Evolutionary conservation across 2,329 filamentous ascomycete species (phyloP), one percentile per base, ranked within the genome.

Genomic region (Byssochlamys sp.): DNA sequence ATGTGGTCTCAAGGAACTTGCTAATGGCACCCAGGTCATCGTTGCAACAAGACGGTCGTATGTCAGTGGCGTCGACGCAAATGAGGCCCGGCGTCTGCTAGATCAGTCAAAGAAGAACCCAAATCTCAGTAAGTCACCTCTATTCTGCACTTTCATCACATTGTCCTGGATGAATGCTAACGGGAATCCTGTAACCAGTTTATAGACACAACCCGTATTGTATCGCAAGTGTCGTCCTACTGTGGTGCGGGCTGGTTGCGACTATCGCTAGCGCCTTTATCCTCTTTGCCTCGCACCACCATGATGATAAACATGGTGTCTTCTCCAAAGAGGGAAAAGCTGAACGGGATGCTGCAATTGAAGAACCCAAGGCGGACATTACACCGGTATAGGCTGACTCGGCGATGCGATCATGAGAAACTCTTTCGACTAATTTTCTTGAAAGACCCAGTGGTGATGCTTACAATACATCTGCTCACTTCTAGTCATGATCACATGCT

Each of bases 211-310:
- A 82, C 57, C 74, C 74, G 0, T 70, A 79, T 9, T 78, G 77
- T 7, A 65, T 84, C 56, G 78, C 79, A 1, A 77, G 77, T 45
- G 75, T 78, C 2, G 78, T 82, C 0, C 77, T 83, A 25, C 62
- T 79, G 14, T 84, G 81, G 81, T 69, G 77, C 0, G 81, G 81
- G 0, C 75, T 77, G 63, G 58, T 81, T 1, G 74, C 71, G 14
- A 79, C 80, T 0, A 72, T 80, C 57, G 73, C 74, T 2, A 73
- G 72, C 58, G 63, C 67, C 26, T 70, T 67, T 59, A 66, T 74
- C 25, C 67, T 75, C 54, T 72, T 68, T 58, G 66, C 62, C 55
- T 74, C 69, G 0, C 64, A 73, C 19, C 60, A 64, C 0, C 71
- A 75, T 31, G 66, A 74, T 48, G 70, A 72, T 10, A 19, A 56